phyloP scores from a whole-genome alignment of 108 stramenopile species.

The Skeletonema tropicum region DNA sequence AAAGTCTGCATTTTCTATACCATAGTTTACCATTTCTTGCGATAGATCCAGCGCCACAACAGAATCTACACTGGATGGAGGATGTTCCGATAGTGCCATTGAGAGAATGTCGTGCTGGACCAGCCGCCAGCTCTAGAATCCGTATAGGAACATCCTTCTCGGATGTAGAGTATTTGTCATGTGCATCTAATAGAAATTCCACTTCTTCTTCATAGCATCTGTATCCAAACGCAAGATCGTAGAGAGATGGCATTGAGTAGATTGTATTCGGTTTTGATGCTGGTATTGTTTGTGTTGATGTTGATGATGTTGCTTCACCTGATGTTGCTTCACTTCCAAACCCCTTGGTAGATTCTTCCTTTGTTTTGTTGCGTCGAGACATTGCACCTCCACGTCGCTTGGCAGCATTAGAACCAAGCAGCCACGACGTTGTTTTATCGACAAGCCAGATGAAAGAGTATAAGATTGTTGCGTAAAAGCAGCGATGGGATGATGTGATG shows the following conservation, averaged over 20 bases:
- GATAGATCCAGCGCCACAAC: slow-evolving; percentile 74
- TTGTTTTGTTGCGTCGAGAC: slow-evolving; percentile 22
- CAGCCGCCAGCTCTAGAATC: slow-evolving; percentile 80
- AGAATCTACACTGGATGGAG: slow-evolving; percentile 22
- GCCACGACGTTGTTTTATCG: not conserved
- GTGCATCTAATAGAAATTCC: slow-evolving; percentile 66
- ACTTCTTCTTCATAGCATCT: slow-evolving; percentile 82
- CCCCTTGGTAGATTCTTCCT: not conserved
- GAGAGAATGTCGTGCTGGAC: slow-evolving; percentile 84
- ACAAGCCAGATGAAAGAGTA: not conserved
- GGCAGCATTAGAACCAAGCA: not conserved
- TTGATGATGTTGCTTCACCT: not conserved
- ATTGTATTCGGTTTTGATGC: slow-evolving; percentile 42
- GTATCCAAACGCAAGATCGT: slow-evolving; percentile 87
- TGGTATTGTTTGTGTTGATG: not conserved
- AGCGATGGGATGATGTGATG: too few species aligned
- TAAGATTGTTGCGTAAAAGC: not conserved
- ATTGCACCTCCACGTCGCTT: slow-evolving; percentile 25
- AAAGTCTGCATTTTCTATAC: slow-evolving; percentile 51
- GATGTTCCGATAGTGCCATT: slow-evolving; percentile 48
- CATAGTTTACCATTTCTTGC: slow-evolving; percentile 73
- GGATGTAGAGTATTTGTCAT: slow-evolving; percentile 37
- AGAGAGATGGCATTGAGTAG: slow-evolving; percentile 78
- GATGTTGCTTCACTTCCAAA: too few species aligned
- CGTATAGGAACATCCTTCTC: slow-evolving; percentile 16